Conservation (phyloP, 768 basidiomycete species). For the Mycena kentingensis region DNA sequence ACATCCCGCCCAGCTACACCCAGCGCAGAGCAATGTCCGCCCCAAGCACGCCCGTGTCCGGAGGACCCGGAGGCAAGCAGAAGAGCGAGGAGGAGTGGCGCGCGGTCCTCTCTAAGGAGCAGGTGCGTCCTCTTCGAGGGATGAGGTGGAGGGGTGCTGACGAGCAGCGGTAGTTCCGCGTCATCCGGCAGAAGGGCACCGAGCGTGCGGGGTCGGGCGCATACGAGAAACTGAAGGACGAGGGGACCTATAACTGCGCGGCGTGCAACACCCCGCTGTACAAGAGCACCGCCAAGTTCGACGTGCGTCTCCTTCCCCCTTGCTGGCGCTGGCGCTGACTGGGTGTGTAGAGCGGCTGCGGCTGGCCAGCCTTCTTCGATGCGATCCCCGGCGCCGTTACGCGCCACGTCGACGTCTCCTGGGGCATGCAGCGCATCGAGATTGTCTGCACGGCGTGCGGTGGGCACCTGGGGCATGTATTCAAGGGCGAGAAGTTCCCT, state of each 20-base stretch:
- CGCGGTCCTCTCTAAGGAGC: conserved; percentile 75
- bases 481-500: conserved; percentile 84
- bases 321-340: not conserved
- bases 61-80: no score
- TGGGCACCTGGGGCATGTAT: conserved; percentile 93
- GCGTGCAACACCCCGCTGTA: conserved; percentile 85
- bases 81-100: conserved; percentile 84
- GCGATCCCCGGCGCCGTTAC: conserved; percentile 89
- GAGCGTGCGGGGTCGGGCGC: conserved; percentile 77
- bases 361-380: conserved; percentile 98
- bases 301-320: conserved; percentile 37
- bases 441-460: conserved; percentile 90
- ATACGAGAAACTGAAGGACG: conserved; percentile 67
- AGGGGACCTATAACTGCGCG: conserved; percentile 77
- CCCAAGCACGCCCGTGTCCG: no score
- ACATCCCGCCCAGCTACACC: no score
- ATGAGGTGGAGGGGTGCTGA: not conserved
- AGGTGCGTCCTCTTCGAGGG: conserved; percentile 50
- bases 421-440: conserved; percentile 76
- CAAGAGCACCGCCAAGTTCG: conserved; percentile 87
- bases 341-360: conserved; percentile 70
- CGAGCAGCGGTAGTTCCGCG: conserved; percentile 61
- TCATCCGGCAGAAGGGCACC: conserved; percentile 87
- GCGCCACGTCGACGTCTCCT: conserved; percentile 69
- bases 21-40: no score